phyloP scores from a whole-genome alignment of 2,329 filamentous ascomycete species.

The Chaetomium strumarium region DNA sequence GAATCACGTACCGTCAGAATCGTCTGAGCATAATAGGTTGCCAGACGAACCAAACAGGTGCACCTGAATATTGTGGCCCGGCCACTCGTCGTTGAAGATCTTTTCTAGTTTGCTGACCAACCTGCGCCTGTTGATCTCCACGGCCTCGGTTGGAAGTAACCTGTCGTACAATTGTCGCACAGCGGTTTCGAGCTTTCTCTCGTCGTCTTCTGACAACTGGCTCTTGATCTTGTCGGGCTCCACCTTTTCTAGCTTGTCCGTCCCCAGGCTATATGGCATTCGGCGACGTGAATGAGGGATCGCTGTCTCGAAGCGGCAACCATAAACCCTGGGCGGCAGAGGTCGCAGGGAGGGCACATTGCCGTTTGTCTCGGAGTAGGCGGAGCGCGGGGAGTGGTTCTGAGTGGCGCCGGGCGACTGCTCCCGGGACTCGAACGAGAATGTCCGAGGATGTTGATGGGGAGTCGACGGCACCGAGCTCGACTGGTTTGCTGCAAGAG shows the following conservation, averaged over 20 bases:
- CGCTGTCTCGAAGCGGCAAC: conserved; percentile 85
- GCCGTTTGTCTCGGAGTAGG: conserved; percentile 81
- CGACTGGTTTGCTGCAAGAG: conserved; percentile 50
- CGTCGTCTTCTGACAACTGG: conserved; percentile 64
- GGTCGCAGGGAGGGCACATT: conserved; percentile 62
- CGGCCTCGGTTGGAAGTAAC: conserved; percentile 75
- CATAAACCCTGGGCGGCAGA: conserved; percentile 50
- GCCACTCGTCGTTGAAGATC: conserved; percentile 87
- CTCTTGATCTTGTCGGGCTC: conserved; percentile 67
- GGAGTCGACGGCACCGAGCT: conserved; percentile 92
- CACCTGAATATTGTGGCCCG: conserved; percentile 80
- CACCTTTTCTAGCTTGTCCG: conserved; percentile 66
- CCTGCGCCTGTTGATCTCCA: conserved; percentile 66
- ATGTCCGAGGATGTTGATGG: conserved; percentile 78
- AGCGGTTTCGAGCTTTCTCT: conserved; percentile 68
- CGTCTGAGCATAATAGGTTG: conserved; percentile 87
- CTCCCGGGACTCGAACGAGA: conserved; percentile 69
- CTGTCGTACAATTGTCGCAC: conserved; percentile 80
- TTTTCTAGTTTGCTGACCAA: conserved; percentile 84
- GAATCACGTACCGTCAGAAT: conserved; percentile 71
- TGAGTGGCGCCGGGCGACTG: conserved; percentile 73
- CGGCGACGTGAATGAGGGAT: conserved; percentile 74
- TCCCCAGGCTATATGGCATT: conserved; percentile 89
- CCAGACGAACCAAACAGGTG: conserved; percentile 97
- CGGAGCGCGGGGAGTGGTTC: conserved; percentile 82